phyloP scores from a whole-genome alignment of 2,329 filamentous ascomycete genomes.

The Colletotrichum musicola region DNA sequence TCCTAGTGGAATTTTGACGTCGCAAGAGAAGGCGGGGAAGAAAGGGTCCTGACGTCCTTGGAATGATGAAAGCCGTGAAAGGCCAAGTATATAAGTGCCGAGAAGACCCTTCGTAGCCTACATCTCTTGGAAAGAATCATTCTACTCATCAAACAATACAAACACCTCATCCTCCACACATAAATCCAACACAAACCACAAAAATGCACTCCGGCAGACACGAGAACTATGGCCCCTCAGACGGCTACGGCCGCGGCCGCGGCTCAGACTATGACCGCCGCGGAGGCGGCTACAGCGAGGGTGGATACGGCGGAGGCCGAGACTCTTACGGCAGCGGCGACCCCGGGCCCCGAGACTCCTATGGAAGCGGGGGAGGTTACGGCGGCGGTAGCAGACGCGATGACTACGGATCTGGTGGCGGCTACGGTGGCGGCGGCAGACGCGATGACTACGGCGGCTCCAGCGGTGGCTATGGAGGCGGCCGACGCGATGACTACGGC shows the following conservation, averaged over 20 bases:
- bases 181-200: not conserved
- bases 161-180: not conserved
- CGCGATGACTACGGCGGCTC: not conserved
- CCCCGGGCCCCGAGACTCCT: not conserved
- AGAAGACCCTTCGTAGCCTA: not conserved
- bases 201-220: constrained; percentile 34
- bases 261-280: constrained; percentile 21
- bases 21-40: constrained; percentile 2
- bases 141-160: not conserved
- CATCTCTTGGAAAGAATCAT: not conserved
- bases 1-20: constrained; percentile 28
- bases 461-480: not conserved
- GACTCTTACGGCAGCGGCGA: constrained; percentile 3
- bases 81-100: constrained; percentile 14
- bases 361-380: not conserved
- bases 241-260: constrained; percentile 24
- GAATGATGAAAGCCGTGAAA: not conserved
- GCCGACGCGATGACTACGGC: not conserved
- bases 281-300: constrained; percentile 8
- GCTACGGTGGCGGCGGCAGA: not conserved
- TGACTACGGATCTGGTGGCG: not conserved
- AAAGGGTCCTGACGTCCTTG: constrained; percentile 9
- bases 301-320: constrained; percentile 15
- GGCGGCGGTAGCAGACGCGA: not conserved
- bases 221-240: constrained; percentile 33